A percentile compares a stretch with the other conserved stretches of the same genome.
phyloP scores from a whole-genome alignment of 208 protist genomes.

The Naegleria fowleri region DNA sequence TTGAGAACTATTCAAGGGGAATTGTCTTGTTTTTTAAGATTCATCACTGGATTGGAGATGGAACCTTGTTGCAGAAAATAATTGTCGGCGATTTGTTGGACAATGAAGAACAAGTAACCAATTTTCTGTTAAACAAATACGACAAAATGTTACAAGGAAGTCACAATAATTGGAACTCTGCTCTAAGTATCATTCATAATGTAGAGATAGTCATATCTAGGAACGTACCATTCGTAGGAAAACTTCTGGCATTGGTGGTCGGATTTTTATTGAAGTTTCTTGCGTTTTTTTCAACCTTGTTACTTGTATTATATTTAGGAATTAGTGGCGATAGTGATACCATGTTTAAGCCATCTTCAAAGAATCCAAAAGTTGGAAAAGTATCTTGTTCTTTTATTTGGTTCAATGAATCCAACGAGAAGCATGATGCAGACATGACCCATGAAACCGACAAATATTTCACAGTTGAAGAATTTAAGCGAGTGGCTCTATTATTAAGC shows the following conservation, averaged over 20 bases:
- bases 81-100: neutral
- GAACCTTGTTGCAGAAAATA: neutral
- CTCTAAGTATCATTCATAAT: neutral
- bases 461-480: neutral
- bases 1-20: neutral
- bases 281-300: neutral
- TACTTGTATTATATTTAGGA: neutral
- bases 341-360: neutral
- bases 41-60: constrained; percentile 4
- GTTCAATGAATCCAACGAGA: neutral
- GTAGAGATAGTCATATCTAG: neutral
- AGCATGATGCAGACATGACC: neutral
- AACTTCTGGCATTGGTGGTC: neutral
- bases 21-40: neutral
- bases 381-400: neutral
- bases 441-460: neutral
- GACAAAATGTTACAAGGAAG: neutral
- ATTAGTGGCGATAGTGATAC: neutral
- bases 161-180: neutral
- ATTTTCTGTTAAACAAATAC: neutral
- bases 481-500: neutral
- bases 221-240: neutral
- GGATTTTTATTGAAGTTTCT: neutral
- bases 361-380: neutral
- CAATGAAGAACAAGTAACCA: neutral